Evolutionary conservation across 2,329 filamentous ascomycete species (phyloP).

Genomic region (Penicillium digitatum): DNA sequence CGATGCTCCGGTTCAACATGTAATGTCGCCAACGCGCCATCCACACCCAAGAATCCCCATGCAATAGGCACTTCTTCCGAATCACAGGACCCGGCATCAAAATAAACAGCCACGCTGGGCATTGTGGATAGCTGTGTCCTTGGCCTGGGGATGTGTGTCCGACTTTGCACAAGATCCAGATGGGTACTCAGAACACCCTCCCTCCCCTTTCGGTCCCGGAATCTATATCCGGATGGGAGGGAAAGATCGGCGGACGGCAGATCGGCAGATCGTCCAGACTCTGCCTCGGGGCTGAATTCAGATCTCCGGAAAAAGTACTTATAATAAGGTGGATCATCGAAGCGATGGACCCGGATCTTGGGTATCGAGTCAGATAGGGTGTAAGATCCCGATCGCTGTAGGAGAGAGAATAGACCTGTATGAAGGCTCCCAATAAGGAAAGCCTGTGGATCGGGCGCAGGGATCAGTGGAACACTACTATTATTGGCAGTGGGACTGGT

Average conservation of each 20-base stretch:
- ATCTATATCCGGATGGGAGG: slow-evolving; percentile 35
- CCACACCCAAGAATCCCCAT: slow-evolving; percentile 41
- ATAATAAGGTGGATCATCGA: slow-evolving; percentile 30
- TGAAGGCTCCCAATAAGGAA: slow-evolving; percentile 40
- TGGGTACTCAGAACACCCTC: slow-evolving; percentile 30
- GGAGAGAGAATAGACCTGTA: slow-evolving; percentile 30
- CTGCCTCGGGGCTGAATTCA: slow-evolving; percentile 8
- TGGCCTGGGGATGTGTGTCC: slow-evolving; percentile 40
- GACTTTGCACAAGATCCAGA: slow-evolving; percentile 37
- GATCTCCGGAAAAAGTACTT: slow-evolving; percentile 37
- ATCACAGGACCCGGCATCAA: slow-evolving; percentile 1
- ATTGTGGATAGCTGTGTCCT: slow-evolving; percentile 31
- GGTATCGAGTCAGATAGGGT: slow-evolving; percentile 10
- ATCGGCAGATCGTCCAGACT: background rate
- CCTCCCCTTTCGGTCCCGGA: slow-evolving; percentile 24
- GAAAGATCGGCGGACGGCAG: background rate
- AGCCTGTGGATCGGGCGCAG: slow-evolving; percentile 25
- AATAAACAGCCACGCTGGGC: slow-evolving; percentile 37
- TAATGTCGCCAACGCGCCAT: slow-evolving; percentile 38
- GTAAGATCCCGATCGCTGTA: slow-evolving; percentile 23
- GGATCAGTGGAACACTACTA: slow-evolving; percentile 21
- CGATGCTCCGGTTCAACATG: slow-evolving; percentile 44
- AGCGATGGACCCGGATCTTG: slow-evolving; percentile 28
- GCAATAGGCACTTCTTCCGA: slow-evolving; percentile 33
- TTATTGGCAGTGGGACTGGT: background rate